A percentile compares a stretch with the other conserved stretches of the same genome.
phyloP scores from a whole-genome alignment of 495 filamentous ascomycete species.

The Platismatia glauca region DNA sequence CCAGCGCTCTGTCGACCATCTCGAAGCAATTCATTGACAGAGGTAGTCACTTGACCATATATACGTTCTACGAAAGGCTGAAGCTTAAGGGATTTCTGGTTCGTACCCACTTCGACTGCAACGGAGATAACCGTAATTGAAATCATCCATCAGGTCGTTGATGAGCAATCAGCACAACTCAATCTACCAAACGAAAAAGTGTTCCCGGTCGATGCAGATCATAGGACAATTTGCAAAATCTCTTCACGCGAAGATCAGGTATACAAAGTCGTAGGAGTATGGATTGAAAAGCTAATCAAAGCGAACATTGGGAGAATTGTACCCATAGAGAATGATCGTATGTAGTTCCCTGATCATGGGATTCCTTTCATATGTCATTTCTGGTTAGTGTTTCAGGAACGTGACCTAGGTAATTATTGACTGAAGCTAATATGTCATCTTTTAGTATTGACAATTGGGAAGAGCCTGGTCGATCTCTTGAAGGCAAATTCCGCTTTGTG shows the following conservation, averaged over 20 bases:
- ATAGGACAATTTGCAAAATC: neutral
- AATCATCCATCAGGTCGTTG: neutral
- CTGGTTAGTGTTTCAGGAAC: no score
- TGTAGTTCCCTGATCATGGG: no score
- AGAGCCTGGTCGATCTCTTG: no score
- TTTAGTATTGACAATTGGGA: no score
- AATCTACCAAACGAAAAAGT: neutral
- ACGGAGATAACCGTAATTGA: neutral
- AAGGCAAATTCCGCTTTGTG: no score
- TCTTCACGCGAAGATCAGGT: neutral
- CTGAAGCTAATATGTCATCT: no score
- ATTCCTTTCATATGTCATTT: no score
- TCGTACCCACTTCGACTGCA: neutral
- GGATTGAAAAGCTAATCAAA: no score
- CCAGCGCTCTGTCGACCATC: conserved; percentile 17
- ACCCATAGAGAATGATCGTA: no score
- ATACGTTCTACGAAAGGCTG: conserved; percentile 1
- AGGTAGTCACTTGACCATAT: neutral
- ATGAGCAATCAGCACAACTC: neutral
- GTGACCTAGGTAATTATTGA: no score
- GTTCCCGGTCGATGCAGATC: neutral
- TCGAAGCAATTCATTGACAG: conserved; percentile 22
- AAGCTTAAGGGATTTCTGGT: neutral
- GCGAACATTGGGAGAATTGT: no score
- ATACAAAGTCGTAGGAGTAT: neutral